phyloP scores from a whole-genome alignment of 2,329 filamentous ascomycete genomes.

The Aplosporella prunicola region DNA sequence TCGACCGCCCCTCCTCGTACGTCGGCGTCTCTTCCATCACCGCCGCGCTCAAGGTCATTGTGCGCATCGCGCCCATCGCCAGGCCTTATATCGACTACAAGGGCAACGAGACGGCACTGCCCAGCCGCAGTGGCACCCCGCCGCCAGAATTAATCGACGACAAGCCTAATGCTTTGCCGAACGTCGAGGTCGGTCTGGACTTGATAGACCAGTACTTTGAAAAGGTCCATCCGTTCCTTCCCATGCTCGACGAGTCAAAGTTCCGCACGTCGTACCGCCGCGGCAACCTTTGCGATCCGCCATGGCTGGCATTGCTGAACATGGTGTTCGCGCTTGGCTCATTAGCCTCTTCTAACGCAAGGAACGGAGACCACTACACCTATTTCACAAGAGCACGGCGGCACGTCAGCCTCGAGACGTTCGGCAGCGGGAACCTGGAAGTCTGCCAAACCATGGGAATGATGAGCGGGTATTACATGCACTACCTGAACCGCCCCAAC shows the following conservation, averaged over 20 bases:
- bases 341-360: constrained; percentile 54
- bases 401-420: constrained; percentile 55
- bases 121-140: constrained; percentile 28
- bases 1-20: constrained; percentile 56
- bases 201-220: constrained; percentile 70
- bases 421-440: constrained; percentile 63
- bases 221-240: constrained; percentile 60
- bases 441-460: constrained; percentile 62
- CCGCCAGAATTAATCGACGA: constrained; percentile 25
- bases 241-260: constrained; percentile 62
- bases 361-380: constrained; percentile 56
- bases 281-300: constrained; percentile 53
- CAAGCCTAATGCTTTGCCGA: constrained; percentile 38
- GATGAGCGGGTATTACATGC: constrained; percentile 66
- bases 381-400: constrained; percentile 62
- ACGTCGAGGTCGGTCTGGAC: constrained; percentile 56
- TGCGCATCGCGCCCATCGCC: constrained; percentile 44
- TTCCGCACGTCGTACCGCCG: constrained; percentile 58
- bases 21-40: constrained; percentile 67
- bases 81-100: constrained; percentile 38
- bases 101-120: constrained; percentile 27
- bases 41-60: constrained; percentile 62
- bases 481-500: constrained; percentile 69
- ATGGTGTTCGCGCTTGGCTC: constrained; percentile 70
- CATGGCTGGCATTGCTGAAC: constrained; percentile 65